Percentiles rank a stretch among this genome's conserved stretches.
phyloP scores from a whole-genome alignment of 768 basidiomycete species.

The Suillus spraguei region DNA sequence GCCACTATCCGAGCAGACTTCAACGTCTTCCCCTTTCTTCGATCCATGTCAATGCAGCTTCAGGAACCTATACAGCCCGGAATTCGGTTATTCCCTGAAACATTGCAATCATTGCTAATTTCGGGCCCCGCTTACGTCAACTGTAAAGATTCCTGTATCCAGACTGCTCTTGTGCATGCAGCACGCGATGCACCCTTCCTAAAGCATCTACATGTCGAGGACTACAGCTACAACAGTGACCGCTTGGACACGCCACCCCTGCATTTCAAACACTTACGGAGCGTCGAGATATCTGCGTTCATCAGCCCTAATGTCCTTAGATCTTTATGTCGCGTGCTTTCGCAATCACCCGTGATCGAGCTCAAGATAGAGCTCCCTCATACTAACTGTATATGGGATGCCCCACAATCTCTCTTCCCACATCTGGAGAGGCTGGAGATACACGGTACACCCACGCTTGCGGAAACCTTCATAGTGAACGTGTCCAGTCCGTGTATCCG shows the following conservation, averaged over 20 bases:
- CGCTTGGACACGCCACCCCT: slow-evolving; percentile 2
- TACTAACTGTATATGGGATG: slow-evolving; percentile 2
- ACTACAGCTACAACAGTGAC: slow-evolving; percentile 7
- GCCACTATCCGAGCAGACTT: slow-evolving; percentile 14
- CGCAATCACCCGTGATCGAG: slow-evolving; percentile 8
- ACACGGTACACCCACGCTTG: neutral
- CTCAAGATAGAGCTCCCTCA: slow-evolving; percentile 9
- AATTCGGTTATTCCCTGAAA: slow-evolving; percentile 20
- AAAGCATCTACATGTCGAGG: slow-evolving; percentile 13
- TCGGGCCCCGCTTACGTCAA: slow-evolving; percentile 17
- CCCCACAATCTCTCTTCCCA: neutral
- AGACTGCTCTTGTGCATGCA: slow-evolving; percentile 19
- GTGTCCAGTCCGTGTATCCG: neutral
- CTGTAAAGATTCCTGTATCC: slow-evolving; percentile 17
- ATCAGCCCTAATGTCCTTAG: slow-evolving; percentile 4
- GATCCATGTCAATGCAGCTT: slow-evolving; percentile 17
- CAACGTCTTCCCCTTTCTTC: slow-evolving; percentile 19
- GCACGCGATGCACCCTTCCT: slow-evolving; percentile 19
- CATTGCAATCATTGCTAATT: slow-evolving; percentile 16
- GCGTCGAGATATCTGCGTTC: slow-evolving; percentile 4
- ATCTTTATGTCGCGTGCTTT: slow-evolving; percentile 3
- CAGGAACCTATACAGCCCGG: slow-evolving; percentile 15
- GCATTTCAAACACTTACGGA: slow-evolving; percentile 6
- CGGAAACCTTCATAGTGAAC: neutral
- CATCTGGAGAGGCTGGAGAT: slow-evolving; percentile 2